phyloP scores from a whole-genome alignment of 352 stramenopile species.

The Globisporangium cylindrosporum region DNA sequence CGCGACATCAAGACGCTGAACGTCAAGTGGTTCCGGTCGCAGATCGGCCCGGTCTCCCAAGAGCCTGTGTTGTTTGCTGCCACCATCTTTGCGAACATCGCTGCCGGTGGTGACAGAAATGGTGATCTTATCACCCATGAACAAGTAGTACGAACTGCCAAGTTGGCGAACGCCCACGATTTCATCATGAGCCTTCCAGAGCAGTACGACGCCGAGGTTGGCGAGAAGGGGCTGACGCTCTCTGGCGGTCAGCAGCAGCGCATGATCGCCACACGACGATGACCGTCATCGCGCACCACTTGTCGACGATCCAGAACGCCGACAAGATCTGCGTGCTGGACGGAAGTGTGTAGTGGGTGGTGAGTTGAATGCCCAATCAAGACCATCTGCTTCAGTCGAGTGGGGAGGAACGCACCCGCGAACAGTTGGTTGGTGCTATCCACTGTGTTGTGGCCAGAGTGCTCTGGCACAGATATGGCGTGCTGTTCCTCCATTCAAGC shows the following conservation, averaged over 20 bases:
- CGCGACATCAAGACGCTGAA: background rate
- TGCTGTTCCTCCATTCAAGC: no score
- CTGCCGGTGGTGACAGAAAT: background rate
- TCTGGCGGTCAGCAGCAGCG: conserved; percentile 76
- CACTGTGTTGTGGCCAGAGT: no score
- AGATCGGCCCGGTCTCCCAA: background rate
- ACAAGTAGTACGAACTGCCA: background rate
- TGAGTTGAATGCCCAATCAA: no score
- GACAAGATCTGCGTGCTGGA: no score
- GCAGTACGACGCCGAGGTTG: conserved; percentile 86
- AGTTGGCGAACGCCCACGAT: background rate
- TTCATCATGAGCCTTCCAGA: conserved; percentile 29
- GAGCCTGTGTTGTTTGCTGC: background rate
- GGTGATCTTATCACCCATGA: background rate
- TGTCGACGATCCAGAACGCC: no score
- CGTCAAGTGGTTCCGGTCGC: background rate
- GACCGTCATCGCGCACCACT: no score
- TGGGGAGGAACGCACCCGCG: no score
- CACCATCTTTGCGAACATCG: background rate
- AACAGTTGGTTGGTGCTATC: no score
- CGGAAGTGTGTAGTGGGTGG: no score
- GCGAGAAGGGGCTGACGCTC: conserved; percentile 60
- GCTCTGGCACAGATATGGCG: no score
- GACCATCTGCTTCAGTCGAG: no score
- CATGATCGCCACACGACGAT: background rate